Evolutionary conservation across 441 rosid species (phyloP).

Genomic region (Melastoma candidum): DNA sequence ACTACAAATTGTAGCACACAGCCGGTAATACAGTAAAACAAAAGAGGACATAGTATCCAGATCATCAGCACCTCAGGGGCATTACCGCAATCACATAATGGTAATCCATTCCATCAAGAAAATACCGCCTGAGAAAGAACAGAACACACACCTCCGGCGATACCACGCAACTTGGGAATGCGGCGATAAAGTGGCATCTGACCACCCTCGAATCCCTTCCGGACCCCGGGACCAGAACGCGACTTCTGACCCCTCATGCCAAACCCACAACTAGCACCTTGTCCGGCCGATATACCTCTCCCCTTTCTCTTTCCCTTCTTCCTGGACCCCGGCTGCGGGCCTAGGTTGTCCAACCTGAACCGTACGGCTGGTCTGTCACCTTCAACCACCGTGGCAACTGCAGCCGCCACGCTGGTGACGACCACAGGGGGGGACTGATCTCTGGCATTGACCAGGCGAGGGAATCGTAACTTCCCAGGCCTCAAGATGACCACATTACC

Average conservation of each 20-base stretch:
- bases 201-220: conserved; percentile 91
- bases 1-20: too few relatives aligned
- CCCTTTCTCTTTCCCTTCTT: conserved; percentile 89
- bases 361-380: conserved; percentile 18
- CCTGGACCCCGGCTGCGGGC: conserved; percentile 84
- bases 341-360: conserved; percentile 69
- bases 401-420: conserved; percentile 27
- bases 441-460: conserved; percentile 22
- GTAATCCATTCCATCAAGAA: too few relatives aligned
- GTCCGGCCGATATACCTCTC: conserved; percentile 84
- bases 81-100: too few relatives aligned
- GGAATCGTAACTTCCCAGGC: conserved; percentile 21
- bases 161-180: conserved; percentile 72
- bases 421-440: conserved; percentile 11
- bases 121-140: too few relatives aligned
- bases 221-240: conserved; percentile 82
- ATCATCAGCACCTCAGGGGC: too few relatives aligned
- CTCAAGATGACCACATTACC: conserved; percentile 34
- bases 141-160: conserved; percentile 69
- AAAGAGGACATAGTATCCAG: too few relatives aligned
- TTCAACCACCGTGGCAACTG: conserved; percentile 11
- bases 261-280: conserved; percentile 88
- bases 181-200: conserved; percentile 90
- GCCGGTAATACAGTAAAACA: too few relatives aligned
- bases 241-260: conserved; percentile 98